phyloP scores from a whole-genome alignment of 2,329 filamentous ascomycete species.

The Fusarium duplospermum region DNA sequence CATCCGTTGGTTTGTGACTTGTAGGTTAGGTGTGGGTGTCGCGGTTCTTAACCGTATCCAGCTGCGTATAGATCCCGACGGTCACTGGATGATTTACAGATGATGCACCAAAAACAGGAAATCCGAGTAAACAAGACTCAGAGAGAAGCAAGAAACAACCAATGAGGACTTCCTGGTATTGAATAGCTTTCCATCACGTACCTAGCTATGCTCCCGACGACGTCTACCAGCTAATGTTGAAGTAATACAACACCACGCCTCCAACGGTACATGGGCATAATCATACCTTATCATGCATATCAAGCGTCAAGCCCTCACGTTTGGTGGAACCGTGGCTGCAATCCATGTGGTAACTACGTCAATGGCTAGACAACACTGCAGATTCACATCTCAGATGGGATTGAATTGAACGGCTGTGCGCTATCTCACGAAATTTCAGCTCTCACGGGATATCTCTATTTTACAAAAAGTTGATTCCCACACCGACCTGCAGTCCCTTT shows the following conservation, averaged over 20 bases:
- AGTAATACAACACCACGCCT: not conserved
- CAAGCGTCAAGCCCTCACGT: not conserved
- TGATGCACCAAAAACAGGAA: too few relatives aligned
- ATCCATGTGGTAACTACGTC: not conserved
- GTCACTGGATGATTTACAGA: too few relatives aligned
- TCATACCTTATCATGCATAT: not conserved
- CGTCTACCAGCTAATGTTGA: not conserved
- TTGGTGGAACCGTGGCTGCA: not conserved
- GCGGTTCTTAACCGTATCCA: too few relatives aligned
- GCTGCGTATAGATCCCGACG: too few relatives aligned
- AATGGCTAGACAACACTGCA: not conserved
- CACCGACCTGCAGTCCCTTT: slow-evolving; percentile 94
- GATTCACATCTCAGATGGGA: not conserved
- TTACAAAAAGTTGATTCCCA: slow-evolving; percentile 95
- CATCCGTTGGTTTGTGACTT: too few relatives aligned
- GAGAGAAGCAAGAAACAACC: too few relatives aligned
- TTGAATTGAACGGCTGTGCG: slow-evolving; percentile 14
- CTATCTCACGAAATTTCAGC: slow-evolving; percentile 25
- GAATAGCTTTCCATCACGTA: not conserved
- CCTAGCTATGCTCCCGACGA: not conserved
- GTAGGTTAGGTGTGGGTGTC: too few relatives aligned
- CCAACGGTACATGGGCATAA: not conserved
- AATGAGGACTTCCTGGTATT: not conserved
- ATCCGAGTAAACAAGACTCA: too few relatives aligned
- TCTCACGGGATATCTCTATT: slow-evolving; percentile 30